A percentile compares a stretch with the other conserved stretches of the same genome.
Evolutionary conservation across 2,329 filamentous ascomycete species (phyloP).

Genomic region (Rhynchosporium graminicola): DNA sequence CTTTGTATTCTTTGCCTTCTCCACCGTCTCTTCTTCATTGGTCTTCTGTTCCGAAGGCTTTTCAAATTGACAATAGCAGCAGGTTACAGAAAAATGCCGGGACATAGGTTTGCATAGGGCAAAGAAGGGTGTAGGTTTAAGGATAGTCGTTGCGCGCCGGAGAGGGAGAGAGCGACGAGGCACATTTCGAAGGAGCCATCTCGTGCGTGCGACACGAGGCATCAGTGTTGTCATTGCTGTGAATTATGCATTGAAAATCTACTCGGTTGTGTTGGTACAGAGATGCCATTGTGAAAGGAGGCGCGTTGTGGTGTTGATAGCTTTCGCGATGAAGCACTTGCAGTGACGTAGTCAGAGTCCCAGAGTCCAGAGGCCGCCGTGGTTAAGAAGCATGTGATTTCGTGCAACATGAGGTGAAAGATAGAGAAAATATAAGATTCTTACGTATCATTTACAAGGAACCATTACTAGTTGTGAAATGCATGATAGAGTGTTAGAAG

Average conservation of each 20-base stretch:
- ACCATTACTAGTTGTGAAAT: neutral
- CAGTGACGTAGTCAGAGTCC: conserved; percentile 34
- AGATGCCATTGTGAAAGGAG: conserved; percentile 23
- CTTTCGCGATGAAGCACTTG: conserved; percentile 13
- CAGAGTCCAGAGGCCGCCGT: no score
- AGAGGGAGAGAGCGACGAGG: conserved; percentile 16
- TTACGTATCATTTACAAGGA: neutral
- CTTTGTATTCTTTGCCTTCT: conserved; percentile 1
- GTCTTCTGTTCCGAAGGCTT: neutral
- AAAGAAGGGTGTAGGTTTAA: neutral
- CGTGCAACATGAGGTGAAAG: neutral
- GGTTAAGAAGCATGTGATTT: conserved; percentile 29
- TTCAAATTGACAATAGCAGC: conserved; percentile 4
- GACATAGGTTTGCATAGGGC: conserved; percentile 19
- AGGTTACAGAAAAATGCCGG: conserved; percentile 16
- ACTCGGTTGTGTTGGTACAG: conserved; percentile 29
- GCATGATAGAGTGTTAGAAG: neutral
- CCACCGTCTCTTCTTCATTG: neutral
- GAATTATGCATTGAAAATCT: conserved; percentile 35
- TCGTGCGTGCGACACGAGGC: conserved; percentile 35
- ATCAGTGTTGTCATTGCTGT: conserved; percentile 35
- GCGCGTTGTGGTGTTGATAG: conserved; percentile 23
- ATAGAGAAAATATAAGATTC: no score
- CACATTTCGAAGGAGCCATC: conserved; percentile 32
- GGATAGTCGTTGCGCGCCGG: neutral